These are phyloP conservation scores for Globisporangium acanthophoron DNA, from an alignment of 352 stramenopile genomes.

Conservation along the genomic window DNA sequence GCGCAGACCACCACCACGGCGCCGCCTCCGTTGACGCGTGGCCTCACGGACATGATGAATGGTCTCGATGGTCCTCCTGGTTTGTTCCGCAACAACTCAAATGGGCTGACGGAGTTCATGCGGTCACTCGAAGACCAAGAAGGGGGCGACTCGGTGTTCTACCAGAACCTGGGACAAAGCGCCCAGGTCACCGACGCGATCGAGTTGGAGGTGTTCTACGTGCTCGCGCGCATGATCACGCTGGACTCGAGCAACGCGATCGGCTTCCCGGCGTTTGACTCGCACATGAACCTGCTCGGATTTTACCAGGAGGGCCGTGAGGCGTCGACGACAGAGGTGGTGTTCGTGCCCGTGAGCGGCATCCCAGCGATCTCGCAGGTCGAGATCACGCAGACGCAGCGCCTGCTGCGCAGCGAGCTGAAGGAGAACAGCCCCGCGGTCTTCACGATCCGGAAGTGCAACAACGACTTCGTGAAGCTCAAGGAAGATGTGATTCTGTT, in stretches of 20 bases:
- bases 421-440: slow-evolving; percentile 70
- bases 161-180: slow-evolving; percentile 42
- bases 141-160: slow-evolving; percentile 50
- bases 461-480: slow-evolving; percentile 80
- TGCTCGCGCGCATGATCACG: slow-evolving; percentile 71
- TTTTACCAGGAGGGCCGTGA: slow-evolving; percentile 79
- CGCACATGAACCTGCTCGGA: slow-evolving; percentile 58
- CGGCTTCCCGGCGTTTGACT: slow-evolving; percentile 75
- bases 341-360: slow-evolving; percentile 74
- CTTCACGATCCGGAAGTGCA: slow-evolving; percentile 63
- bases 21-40: slow-evolving; percentile 27
- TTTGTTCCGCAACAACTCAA: slow-evolving; percentile 71
- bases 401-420: slow-evolving; percentile 56
- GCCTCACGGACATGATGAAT: slow-evolving; percentile 59
- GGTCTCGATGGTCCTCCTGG: slow-evolving; percentile 65
- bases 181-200: slow-evolving; percentile 64
- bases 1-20: slow-evolving; percentile 23
- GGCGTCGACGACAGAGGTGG: slow-evolving; percentile 71
- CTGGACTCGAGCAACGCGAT: slow-evolving; percentile 65
- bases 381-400: slow-evolving; percentile 67
- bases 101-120: slow-evolving; percentile 75
- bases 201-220: slow-evolving; percentile 78
- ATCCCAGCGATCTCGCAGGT: slow-evolving; percentile 65
- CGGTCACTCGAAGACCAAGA: slow-evolving; percentile 70
- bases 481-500: slow-evolving; percentile 85